A percentile compares a stretch with the other conserved stretches of the same genome.
Evolutionary conservation across 352 stramenopile species (phyloP).

Genomic region (Pythium chondricola): DNA sequence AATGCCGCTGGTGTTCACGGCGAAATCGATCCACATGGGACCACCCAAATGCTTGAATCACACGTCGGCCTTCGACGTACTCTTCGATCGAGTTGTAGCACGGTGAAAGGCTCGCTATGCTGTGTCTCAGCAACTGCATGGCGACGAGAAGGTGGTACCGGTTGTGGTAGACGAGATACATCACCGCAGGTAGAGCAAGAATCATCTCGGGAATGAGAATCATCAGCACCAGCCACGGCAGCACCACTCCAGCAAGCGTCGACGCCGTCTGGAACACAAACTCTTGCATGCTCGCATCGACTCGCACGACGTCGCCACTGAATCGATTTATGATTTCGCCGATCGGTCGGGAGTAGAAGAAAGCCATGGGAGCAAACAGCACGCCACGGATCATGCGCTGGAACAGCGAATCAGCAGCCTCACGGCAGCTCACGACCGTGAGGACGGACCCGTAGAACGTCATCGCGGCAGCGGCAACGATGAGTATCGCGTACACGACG

Average conservation of each 20-base stretch:
- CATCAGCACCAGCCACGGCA: slow-evolving; percentile 22
- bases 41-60: slow-evolving; percentile 17
- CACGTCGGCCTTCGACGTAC: slow-evolving; percentile 13
- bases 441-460: slow-evolving; percentile 16
- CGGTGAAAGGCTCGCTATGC: slow-evolving; percentile 10
- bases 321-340: slow-evolving; percentile 32
- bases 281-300: slow-evolving; percentile 12
- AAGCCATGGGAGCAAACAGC: slow-evolving; percentile 25
- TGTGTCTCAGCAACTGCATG: slow-evolving; percentile 15
- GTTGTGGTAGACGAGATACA: slow-evolving; percentile 22
- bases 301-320: slow-evolving; percentile 23
- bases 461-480: slow-evolving; percentile 9
- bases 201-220: slow-evolving; percentile 44
- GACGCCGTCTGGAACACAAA: slow-evolving; percentile 8
- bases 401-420: slow-evolving; percentile 11
- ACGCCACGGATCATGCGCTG: slow-evolving; percentile 10
- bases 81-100: slow-evolving; percentile 23
- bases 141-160: slow-evolving; percentile 14
- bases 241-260: slow-evolving; percentile 6
- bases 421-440: slow-evolving; percentile 6
- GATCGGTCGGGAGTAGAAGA: slow-evolving; percentile 29
- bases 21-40: slow-evolving; percentile 10
- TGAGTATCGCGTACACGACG: slow-evolving; percentile 15
- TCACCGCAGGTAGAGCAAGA: slow-evolving; percentile 64
- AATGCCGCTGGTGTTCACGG: slow-evolving; percentile 6